Evolutionary conservation across 2,329 filamentous ascomycete species (phyloP), one percentile per base, ranked within the genome.

Genomic region (Colletotrichum simmondsii): DNA sequence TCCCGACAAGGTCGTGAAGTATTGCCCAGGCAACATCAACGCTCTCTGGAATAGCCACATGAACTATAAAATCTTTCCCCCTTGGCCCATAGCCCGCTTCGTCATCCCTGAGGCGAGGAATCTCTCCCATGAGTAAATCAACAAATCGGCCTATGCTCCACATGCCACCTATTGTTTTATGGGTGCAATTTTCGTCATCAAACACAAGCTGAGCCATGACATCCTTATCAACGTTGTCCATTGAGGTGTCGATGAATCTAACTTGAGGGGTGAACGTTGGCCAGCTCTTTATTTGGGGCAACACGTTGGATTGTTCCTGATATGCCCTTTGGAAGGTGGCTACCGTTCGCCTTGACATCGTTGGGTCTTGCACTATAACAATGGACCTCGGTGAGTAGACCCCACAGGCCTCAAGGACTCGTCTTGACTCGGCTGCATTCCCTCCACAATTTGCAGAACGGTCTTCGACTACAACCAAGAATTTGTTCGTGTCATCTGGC

Each of bases 401-500:
- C 0, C 77, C 78, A 7, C 76, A 74, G 3, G 61, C 68, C n/a
- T 83, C 80, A 1, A 86, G 79, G 5, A 85, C 65, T 8, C 78
- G 77, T 5, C 78, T 75, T 24, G 80, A 82, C 54, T 84, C 78
- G 2, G 75, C 75, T 5, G 85, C 85, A 74, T 87, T 87, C 14
- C 81, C 80, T 19, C 85, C 85, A 73, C 85, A 86, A 70, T 86
- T 87, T 0, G 84, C 86, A 1, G 83, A 86, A n/a, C 79, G 71
- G 57, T 85, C 81, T 70, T 87, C 85, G 8, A 86, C 66, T 3
- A 86, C 75, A 24, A 86, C 77, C 8, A 65, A 46, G 4, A 64
- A 24, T 19, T 37, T 62, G 26, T 68, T 16, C 12, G 4, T 56
- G n/a, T 68, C 64, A 58, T 16, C 7, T 28, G 6, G n/a, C 14